phyloP scores from a whole-genome alignment of 441 rosid species.

The Adansonia rubrostipa region DNA sequence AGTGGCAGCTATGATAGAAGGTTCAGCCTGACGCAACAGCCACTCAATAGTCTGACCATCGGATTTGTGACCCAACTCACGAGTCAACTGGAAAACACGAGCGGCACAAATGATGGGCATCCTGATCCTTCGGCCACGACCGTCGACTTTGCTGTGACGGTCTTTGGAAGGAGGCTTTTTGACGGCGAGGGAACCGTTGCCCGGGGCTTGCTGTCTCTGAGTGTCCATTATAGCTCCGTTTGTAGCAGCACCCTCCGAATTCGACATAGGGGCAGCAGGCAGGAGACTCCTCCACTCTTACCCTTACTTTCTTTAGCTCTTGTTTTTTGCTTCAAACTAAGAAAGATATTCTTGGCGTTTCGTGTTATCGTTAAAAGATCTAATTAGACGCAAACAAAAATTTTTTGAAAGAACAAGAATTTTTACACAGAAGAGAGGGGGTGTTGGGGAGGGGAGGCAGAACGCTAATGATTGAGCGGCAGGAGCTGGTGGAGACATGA shows the following conservation, averaged over 20 bases:
- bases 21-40: constrained; percentile 97
- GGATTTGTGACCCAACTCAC: constrained; percentile 92
- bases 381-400: not conserved
- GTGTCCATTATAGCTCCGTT: constrained; percentile 58
- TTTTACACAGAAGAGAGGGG: not conserved
- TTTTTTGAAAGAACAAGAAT: not conserved
- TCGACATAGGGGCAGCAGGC: constrained; percentile 52
- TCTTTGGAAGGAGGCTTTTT: constrained; percentile 94
- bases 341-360: too few relatives aligned
- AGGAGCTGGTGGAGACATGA: constrained; percentile 97
- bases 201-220: constrained; percentile 45
- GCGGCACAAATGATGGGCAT: constrained; percentile 98
- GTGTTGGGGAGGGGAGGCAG: not conserved
- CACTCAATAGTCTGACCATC: constrained; percentile 97
- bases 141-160: constrained; percentile 94
- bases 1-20: constrained; percentile 91
- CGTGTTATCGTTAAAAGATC: too few relatives aligned
- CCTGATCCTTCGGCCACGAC: constrained; percentile 87
- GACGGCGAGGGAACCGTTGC: constrained; percentile 52
- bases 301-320: not conserved
- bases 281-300: not conserved
- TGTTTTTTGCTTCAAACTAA: not conserved
- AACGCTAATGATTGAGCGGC: constrained; percentile 91
- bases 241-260: constrained; percentile 46
- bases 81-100: constrained; percentile 87